Conservation (phyloP, 805 yeast genomes). For the Cyberlindnera xishuangbannaensis region DNA sequence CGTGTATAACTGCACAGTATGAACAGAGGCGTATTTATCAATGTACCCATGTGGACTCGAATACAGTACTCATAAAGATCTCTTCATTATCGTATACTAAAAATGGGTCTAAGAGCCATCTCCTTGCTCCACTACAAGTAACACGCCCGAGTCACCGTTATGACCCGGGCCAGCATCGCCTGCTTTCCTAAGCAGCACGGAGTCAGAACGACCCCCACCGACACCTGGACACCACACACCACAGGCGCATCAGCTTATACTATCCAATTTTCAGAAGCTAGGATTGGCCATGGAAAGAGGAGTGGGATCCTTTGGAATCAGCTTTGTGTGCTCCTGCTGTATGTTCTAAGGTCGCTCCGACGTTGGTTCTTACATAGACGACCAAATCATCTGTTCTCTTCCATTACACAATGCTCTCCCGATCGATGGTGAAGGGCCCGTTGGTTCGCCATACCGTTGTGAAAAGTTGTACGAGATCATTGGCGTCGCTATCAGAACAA, state of each 20-base stretch:
- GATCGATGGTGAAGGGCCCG: not conserved
- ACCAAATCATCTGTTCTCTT: not conserved
- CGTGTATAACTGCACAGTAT: no score
- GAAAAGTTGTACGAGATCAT: constrained; percentile 5
- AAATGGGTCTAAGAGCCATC: no score
- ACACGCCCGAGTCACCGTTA: not conserved
- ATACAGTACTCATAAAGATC: not conserved
- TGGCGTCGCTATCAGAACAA: constrained; percentile 14
- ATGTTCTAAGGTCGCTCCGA: no score
- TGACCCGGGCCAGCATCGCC: not conserved
- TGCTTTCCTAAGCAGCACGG: not conserved
- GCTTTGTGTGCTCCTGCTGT: no score
- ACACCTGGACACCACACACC: constrained; percentile 10
- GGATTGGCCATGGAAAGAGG: not conserved
- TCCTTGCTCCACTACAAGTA: not conserved
- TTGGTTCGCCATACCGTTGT: no score
- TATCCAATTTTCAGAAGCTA: no score
- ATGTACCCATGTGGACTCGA: not conserved
- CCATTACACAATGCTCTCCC: not conserved
- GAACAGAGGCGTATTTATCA: no score
- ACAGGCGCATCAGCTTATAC: constrained; percentile 6
- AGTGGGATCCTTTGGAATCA: not conserved
- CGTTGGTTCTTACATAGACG: no score
- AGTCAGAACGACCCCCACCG: constrained; percentile 11
- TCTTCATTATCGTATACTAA: not conserved